These are phyloP conservation scores for Sarocladium oryzae DNA, from an alignment of 2,329 filamentous ascomycete genomes.

Conservation along the genomic window DNA sequence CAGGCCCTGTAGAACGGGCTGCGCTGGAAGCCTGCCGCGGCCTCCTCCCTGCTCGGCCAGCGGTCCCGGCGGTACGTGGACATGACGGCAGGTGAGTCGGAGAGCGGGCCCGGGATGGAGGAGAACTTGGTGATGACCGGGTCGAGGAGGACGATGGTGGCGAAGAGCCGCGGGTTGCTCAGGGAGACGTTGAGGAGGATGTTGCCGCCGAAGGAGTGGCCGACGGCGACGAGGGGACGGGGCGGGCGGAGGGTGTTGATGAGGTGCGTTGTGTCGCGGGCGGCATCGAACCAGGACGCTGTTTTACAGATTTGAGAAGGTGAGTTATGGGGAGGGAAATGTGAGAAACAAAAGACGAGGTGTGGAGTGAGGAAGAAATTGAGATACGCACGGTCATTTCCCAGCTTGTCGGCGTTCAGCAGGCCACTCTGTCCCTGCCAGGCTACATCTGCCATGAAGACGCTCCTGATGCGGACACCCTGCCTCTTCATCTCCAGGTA, in stretches of 20 bases:
- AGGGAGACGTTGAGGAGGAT: slow-evolving; percentile 66
- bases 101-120: slow-evolving; percentile 27
- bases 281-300: slow-evolving; percentile 83
- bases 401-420: slow-evolving; percentile 68
- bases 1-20: slow-evolving; percentile 70
- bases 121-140: slow-evolving; percentile 61
- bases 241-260: slow-evolving; percentile 78
- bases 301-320: not conserved
- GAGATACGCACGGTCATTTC: slow-evolving; percentile 68
- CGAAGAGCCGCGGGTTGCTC: slow-evolving; percentile 74
- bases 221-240: slow-evolving; percentile 75
- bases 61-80: slow-evolving; percentile 69
- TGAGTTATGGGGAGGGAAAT: too few species aligned
- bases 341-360: not conserved
- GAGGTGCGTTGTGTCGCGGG: slow-evolving; percentile 77
- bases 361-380: not conserved
- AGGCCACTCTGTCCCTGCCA: slow-evolving; percentile 75
- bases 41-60: slow-evolving; percentile 72
- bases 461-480: slow-evolving; percentile 66
- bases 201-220: slow-evolving; percentile 82
- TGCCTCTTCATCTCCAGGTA: slow-evolving; percentile 47
- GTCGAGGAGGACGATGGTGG: slow-evolving; percentile 72
- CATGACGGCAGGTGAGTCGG: slow-evolving; percentile 41
- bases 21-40: slow-evolving; percentile 58
- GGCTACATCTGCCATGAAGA: slow-evolving; percentile 88